Base-by-base conservation (phyloP, 352 stramenopile species). In the Phytophthora agathidicida region DNA sequence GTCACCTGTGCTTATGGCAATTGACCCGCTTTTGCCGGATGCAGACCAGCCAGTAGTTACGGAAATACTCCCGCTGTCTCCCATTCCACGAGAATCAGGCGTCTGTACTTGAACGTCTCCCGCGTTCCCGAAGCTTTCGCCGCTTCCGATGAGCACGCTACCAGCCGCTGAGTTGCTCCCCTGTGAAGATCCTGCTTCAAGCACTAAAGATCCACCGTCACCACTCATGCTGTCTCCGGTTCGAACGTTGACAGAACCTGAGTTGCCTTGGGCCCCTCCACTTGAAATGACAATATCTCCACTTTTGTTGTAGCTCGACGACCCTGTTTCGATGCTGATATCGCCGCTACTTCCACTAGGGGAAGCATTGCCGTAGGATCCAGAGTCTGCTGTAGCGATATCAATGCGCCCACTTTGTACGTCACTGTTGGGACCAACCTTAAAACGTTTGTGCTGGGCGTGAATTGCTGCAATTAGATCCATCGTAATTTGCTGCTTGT, bases 401-500 rank as follows among this genome's bases (percentile, higher is more conserved):
- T 69, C 57, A 48, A 90, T 71, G 11, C 65, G 43, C 11, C 70
- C 80, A 50, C 77, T 90, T 38, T 66, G 51, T 4, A 13, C 23
- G 13, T 75, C 63, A 24, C 45, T 71, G 30, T 90, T 88, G 13
- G 75, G 65, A 0, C 72, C 73, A 47, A 93, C 63, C 26, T 71
- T 86, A 28, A 93, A 88, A 3, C 83, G 78, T 14, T 68, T 77
- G 46, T 91, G 69, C 16, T 94, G 85, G 2, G 92, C 83, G 62
- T 98, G 93, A 23, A 98, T 76, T 23, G 90, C 91, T 32, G 82
- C 86, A 32, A 98, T 66, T 6, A 97, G 53, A 68, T 98, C 95
- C 32, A 98, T 85, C 4, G 89, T 81, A 6, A 98, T 88, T 19
- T 79, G 76, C 38, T 96, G 87, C 57, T 98, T 98, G 73, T 98